Conservation (phyloP, 2,329 filamentous ascomycete genomes). For the Colletotrichum tofieldiae region DNA sequence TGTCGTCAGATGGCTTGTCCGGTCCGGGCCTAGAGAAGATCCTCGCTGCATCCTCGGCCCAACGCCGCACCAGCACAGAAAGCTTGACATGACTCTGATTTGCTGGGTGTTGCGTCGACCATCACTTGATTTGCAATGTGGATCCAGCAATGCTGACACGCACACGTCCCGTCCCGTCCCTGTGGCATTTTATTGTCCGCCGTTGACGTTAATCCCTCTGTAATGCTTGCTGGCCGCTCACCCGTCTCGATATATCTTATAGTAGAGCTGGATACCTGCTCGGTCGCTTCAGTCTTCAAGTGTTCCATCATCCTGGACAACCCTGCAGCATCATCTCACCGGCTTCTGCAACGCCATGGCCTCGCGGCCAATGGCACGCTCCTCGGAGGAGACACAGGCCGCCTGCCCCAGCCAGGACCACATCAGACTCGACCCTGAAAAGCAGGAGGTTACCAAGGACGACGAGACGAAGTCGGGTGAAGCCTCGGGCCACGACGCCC, state of each 20-base stretch:
- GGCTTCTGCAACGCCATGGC: neutral
- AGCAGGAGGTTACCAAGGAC: neutral
- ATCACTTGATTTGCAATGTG: neutral
- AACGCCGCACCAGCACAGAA: neutral
- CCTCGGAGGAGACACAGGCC: neutral
- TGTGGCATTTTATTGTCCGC: neutral
- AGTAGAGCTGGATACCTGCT: neutral
- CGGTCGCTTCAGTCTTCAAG: neutral
- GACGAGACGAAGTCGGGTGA: no score
- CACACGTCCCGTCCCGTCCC: neutral
- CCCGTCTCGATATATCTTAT: neutral
- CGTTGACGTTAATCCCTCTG: neutral
- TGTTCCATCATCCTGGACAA: no score
- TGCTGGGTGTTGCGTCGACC: neutral
- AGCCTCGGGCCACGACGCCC: neutral
- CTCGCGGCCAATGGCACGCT: neutral
- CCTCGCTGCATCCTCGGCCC: no score
- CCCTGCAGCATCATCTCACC: neutral
- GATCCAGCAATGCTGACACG: neutral
- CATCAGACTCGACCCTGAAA: neutral
- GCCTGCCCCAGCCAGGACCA: neutral
- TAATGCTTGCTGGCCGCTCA: neutral
- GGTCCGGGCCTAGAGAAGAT: neutral
- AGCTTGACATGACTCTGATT: neutral
- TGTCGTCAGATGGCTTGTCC: conserved; percentile 2